These are phyloP conservation scores for Liquidambar formosana DNA, from an alignment of 164 flowering plant genomes.

Conservation along the genomic window DNA sequence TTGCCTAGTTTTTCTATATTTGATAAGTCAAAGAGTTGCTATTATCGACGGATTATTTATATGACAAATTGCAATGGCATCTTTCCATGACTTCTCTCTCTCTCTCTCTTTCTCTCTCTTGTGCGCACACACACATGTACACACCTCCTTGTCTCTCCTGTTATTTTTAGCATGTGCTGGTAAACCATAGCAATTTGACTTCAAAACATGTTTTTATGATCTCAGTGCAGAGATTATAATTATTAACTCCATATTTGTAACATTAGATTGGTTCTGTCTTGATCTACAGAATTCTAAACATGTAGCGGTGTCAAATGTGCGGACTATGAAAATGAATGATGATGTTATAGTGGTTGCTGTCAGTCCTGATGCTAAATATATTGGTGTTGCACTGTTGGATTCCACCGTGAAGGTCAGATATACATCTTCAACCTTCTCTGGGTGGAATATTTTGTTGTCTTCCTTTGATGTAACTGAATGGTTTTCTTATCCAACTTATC, in stretches of 20 bases:
- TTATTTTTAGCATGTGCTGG: no score
- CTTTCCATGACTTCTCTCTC: background rate
- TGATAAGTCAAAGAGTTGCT: background rate
- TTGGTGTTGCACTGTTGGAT: slow-evolving; percentile 83
- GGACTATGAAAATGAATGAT: slow-evolving; percentile 73
- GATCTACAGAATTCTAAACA: slow-evolving; percentile 59
- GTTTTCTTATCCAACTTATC: background rate
- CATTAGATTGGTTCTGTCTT: slow-evolving; percentile 5
- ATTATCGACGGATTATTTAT: background rate
- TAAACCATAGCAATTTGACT: background rate
- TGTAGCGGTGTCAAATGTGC: slow-evolving; percentile 50
- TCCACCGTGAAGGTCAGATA: slow-evolving; percentile 72
- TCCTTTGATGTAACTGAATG: background rate
- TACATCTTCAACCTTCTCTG: background rate
- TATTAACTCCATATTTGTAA: background rate
- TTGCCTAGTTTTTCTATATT: background rate
- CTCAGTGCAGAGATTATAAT: background rate
- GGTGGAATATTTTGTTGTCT: background rate
- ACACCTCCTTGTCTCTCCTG: no score
- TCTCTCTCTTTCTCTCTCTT: no score
- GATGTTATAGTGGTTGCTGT: slow-evolving; percentile 74
- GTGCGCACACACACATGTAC: no score
- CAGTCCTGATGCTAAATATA: slow-evolving; percentile 83
- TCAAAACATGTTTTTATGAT: background rate
- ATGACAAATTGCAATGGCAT: background rate